Base-by-base conservation (phyloP, 805 yeast species). In the Jamesozyma rosinii region DNA sequence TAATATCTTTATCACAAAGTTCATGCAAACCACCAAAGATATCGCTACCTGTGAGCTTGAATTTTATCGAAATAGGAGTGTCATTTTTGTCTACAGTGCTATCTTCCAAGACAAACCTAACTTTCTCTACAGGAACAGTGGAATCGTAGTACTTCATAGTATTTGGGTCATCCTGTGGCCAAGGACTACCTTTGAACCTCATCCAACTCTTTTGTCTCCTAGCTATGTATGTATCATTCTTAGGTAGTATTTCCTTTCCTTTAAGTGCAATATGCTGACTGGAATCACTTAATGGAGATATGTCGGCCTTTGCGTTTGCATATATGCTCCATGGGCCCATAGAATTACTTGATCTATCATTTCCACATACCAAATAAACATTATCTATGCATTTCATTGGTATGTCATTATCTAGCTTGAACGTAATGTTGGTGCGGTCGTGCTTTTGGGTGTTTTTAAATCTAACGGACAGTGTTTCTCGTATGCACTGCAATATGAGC, bases 21-120 rank as follows among this genome's bases (percentile, higher is more conserved):
- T 83, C 81, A 58, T 83, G 87, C 32, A 85, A 54, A 0, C 95
- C 95, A 2, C 77, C 94, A 69, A 79, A 85, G 0, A 86, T 72
- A 56, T 85, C 94, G 17, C 66, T 68, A 1, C 95, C 95, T 3
- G 70, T 63, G 4, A 85, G 59, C 44, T 70, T 66, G 19, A 58
- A 45, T 21, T 48, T 52, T 3, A 66, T 42, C 14, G 53, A 52
- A 6, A 57, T 49, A 20, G 43, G 44, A 6, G 6, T 24, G 11
- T 24, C 11, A 24, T 24, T 24, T 6, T 24, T 24, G 11, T 11
- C 29, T 8, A 24, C 11, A 11, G 6, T 24, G 11, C 29, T 24
- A 11, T 11, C 11, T 43, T 65, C 61, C 1, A 79, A 41, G 2
- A 52, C 52, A 46, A 71, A 78, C 19, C 70, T 72, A 5, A 74